Conservation (phyloP, 305 asterid genomes). For the Ilex paraguariensis region DNA sequence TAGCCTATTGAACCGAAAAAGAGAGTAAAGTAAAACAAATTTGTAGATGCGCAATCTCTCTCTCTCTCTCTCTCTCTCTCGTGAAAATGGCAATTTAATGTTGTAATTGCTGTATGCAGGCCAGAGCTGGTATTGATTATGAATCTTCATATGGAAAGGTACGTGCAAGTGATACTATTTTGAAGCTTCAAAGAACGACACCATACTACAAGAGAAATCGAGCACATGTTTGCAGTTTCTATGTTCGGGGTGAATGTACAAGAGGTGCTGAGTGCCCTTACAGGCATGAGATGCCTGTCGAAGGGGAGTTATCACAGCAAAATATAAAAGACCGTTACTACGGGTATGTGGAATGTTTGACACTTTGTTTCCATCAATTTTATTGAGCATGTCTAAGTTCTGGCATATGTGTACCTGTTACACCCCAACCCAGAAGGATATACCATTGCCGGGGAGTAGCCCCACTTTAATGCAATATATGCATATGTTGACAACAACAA, state of each 20-base stretch:
- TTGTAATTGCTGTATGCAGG: background rate
- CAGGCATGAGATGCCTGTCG: background rate
- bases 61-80: no score
- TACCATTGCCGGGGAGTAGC: no score
- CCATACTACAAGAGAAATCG: background rate
- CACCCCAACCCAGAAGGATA: no score
- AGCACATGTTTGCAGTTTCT: background rate
- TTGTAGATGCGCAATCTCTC: no score
- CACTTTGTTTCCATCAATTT: no score
- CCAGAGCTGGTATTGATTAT: background rate
- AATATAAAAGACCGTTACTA: background rate
- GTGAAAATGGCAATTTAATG: no score
- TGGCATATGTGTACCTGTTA: no score
- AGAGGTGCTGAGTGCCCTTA: slow-evolving; percentile 1
- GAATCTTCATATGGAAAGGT: background rate
- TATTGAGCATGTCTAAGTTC: no score
- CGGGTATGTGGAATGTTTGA: background rate
- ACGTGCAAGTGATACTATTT: background rate
- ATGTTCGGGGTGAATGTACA: background rate
- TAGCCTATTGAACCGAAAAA: no score
- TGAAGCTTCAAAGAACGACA: background rate
- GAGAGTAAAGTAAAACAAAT: no score
- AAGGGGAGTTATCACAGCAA: background rate
- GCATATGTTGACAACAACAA: no score
- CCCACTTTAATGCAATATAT: no score